Percentiles rank a stretch among this genome's conserved stretches.
These are phyloP conservation scores for Flaveria ramosissima DNA, from an alignment of 129 eudicot genomes.

Conservation along the genomic window DNA sequence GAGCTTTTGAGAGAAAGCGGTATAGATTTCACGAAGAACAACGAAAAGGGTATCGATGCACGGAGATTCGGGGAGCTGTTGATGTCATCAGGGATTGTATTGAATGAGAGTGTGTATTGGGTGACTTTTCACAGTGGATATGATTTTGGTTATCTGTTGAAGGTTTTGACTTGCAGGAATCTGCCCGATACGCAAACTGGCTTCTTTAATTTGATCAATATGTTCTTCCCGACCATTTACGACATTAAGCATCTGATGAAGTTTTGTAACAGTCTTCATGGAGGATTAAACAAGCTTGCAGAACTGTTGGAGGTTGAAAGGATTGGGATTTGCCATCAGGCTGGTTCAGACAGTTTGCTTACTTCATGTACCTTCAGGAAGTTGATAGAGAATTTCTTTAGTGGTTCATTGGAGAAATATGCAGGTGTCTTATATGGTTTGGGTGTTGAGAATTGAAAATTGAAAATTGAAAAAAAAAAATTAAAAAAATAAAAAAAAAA, in stretches of 20 bases:
- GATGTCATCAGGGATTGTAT: conserved; percentile 91
- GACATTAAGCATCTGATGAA: conserved; percentile 94
- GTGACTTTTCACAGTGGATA: conserved; percentile 88
- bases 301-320: conserved; percentile 85
- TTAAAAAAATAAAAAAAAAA: conserved; percentile 22
- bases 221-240: conserved; percentile 70
- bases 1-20: conserved; percentile 83
- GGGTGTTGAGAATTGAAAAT: conserved; percentile 73
- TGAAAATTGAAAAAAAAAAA: neutral
- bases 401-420: conserved; percentile 76
- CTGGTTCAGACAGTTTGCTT: conserved; percentile 95
- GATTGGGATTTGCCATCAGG: conserved; percentile 85
- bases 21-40: conserved; percentile 71
- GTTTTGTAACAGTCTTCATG: conserved; percentile 85
- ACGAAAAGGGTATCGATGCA: conserved; percentile 71
- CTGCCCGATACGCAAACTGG: conserved; percentile 77
- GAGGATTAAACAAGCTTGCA: conserved; percentile 89
- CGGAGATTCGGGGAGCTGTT: conserved; percentile 74
- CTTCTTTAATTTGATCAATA: conserved; percentile 63
- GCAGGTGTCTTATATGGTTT: conserved; percentile 92
- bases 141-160: conserved; percentile 84
- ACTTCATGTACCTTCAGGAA: conserved; percentile 79
- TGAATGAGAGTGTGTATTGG: conserved; percentile 82
- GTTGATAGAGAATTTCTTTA: conserved; percentile 78
- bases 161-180: conserved; percentile 74